These are phyloP conservation scores for Candida oleophila DNA, from an alignment of 805 yeast genomes.

Conservation along the genomic window DNA sequence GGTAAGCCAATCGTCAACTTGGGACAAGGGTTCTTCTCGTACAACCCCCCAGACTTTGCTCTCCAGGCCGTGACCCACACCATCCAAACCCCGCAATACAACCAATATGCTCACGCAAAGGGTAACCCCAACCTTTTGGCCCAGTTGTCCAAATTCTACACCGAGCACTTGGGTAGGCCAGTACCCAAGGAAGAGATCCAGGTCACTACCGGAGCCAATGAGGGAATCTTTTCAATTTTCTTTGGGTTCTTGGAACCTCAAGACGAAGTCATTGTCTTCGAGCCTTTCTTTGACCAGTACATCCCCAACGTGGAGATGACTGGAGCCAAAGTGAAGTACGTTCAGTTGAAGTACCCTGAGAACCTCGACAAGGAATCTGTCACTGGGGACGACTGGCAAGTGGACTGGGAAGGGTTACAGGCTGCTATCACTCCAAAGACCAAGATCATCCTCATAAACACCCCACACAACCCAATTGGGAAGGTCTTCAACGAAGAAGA, in stretches of 20 bases:
- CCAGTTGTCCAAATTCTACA: slow-evolving; percentile 69
- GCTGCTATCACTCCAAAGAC: slow-evolving; percentile 72
- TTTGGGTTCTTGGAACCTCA: slow-evolving; percentile 83
- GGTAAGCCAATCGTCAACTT: slow-evolving; percentile 83
- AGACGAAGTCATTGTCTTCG: slow-evolving; percentile 94
- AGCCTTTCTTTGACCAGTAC: slow-evolving; percentile 97
- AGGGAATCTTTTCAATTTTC: slow-evolving; percentile 83
- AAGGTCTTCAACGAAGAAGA: slow-evolving; percentile 70
- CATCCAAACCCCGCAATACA: slow-evolving; percentile 66
- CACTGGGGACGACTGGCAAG: slow-evolving; percentile 81
- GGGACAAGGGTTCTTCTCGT: slow-evolving; percentile 97
- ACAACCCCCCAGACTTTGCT: slow-evolving; percentile 94
- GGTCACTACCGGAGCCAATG: slow-evolving; percentile 96
- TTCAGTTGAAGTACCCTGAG: slow-evolving; percentile 79
- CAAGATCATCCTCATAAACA: slow-evolving; percentile 81
- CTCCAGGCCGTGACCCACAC: slow-evolving; percentile 78
- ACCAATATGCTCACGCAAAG: slow-evolving; percentile 90
- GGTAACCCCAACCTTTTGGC: slow-evolving; percentile 79
- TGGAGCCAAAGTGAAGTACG: slow-evolving; percentile 89
- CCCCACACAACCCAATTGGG: slow-evolving; percentile 97
- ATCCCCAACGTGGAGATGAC: slow-evolving; percentile 90
- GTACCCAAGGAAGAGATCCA: slow-evolving; percentile 63
- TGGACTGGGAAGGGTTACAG: slow-evolving; percentile 77
- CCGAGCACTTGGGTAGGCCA: slow-evolving; percentile 59
- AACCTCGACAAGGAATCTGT: slow-evolving; percentile 63